Evolutionary conservation across 768 basidiomycete genomes (phyloP).

Genomic region (Cyathus striatus): DNA sequence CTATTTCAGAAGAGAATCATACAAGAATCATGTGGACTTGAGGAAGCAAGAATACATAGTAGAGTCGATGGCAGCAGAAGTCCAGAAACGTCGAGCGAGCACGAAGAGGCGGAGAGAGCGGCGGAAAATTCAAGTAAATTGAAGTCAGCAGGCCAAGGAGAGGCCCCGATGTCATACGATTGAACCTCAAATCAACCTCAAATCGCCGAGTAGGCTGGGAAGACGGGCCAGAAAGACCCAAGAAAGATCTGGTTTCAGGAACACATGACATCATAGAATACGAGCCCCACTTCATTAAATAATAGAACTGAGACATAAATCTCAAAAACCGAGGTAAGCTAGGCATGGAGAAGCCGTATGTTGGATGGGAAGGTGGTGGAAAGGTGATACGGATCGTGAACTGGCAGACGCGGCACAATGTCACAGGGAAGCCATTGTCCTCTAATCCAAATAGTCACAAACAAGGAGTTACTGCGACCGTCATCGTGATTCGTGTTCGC

Average conservation of each 20-base stretch:
- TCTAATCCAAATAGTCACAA: slow-evolving; percentile 8
- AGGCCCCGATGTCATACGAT: not conserved
- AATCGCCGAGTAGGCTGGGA: too few relatives aligned
- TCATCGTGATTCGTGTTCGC: not conserved
- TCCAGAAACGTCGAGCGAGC: not conserved
- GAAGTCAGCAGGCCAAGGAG: not conserved
- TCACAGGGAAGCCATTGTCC: slow-evolving; percentile 6
- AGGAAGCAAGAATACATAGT: too few relatives aligned
- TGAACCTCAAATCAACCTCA: not conserved
- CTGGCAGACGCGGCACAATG: not conserved
- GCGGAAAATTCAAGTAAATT: not conserved
- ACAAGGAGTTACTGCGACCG: not conserved
- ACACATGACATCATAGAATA: not conserved
- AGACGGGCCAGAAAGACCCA: not conserved
- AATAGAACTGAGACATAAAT: not conserved
- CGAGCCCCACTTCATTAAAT: not conserved
- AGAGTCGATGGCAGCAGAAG: too few relatives aligned
- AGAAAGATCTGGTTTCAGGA: not conserved
- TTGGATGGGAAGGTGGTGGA: too few relatives aligned
- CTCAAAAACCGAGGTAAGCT: too few relatives aligned
- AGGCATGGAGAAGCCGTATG: too few relatives aligned
- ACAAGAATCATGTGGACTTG: too few relatives aligned
- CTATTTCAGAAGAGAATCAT: too few relatives aligned
- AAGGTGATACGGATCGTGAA: too few relatives aligned
- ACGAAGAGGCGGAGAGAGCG: not conserved